Conservation (phyloP, 2,329 filamentous ascomycete genomes). For the Thelonectria blattea region DNA sequence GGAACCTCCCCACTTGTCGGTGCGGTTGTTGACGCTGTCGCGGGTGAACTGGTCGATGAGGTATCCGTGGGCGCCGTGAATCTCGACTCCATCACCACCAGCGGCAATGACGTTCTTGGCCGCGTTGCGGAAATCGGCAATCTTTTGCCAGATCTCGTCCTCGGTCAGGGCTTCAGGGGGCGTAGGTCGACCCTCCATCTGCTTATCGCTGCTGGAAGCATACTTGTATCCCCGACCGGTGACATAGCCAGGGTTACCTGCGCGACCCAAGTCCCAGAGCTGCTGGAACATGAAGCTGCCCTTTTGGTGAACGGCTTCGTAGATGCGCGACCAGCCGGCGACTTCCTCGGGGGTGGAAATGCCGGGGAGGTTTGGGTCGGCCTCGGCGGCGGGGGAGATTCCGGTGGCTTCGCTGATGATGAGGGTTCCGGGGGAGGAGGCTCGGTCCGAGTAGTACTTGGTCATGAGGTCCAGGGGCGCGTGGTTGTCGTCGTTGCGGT, state of each 20-base stretch:
- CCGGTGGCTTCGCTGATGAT: conserved; percentile 56
- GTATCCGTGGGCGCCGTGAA: conserved; percentile 64
- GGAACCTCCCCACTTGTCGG: conserved; percentile 60
- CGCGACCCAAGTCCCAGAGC: conserved; percentile 68
- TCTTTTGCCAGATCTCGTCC: conserved; percentile 68
- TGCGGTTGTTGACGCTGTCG: conserved; percentile 56
- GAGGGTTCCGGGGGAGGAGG: conserved; percentile 49
- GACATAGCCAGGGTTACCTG: conserved; percentile 33
- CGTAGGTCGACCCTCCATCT: conserved; percentile 31
- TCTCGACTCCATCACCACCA: conserved; percentile 75
- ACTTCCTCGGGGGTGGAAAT: conserved; percentile 65
- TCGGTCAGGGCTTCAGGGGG: conserved; percentile 54
- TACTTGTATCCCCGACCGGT: conserved; percentile 37
- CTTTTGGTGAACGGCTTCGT: conserved; percentile 67
- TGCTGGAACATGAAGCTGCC: conserved; percentile 67
- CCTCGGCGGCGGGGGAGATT: conserved; percentile 39
- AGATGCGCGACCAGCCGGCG: conserved; percentile 64
- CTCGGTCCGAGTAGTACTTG: conserved; percentile 54
- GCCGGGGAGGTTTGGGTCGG: conserved; percentile 54
- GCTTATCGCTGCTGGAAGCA: conserved; percentile 32
- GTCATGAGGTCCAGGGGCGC: conserved; percentile 39
- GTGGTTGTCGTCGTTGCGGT: conserved; percentile 52
- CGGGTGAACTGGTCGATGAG: conserved; percentile 69
- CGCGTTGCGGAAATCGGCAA: conserved; percentile 63
- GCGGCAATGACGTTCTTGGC: conserved; percentile 62